Percentiles rank a stretch among this genome's conserved stretches.
These are phyloP conservation scores for Plantago rigida DNA, from an alignment of 305 asterid species.

Conservation along the genomic window DNA sequence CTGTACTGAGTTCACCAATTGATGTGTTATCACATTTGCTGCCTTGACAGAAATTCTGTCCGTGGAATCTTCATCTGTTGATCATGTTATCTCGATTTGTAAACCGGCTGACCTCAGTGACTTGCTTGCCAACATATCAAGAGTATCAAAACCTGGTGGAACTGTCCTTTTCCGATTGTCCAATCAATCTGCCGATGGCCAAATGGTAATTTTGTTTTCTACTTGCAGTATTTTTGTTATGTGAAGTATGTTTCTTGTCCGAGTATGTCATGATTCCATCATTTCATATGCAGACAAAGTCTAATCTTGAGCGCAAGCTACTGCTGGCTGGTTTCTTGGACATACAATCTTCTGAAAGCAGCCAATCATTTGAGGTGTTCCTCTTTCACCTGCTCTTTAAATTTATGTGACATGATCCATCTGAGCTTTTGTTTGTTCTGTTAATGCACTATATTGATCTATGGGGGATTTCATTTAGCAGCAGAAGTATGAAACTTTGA, in stretches of 20 bases:
- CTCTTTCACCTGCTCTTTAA: too few relatives aligned
- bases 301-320: background rate
- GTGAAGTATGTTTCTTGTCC: too few relatives aligned
- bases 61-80: constrained; percentile 53
- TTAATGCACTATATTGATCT: too few relatives aligned
- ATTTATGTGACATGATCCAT: too few relatives aligned
- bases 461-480: constrained; percentile 16
- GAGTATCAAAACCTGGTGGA: constrained; percentile 70
- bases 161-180: constrained; percentile 36
- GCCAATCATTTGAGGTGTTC: constrained; percentile 31
- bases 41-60: constrained; percentile 3
- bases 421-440: too few relatives aligned
- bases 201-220: constrained; percentile 28
- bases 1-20: too few relatives aligned
- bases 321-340: constrained; percentile 74
- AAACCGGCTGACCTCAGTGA: constrained; percentile 47
- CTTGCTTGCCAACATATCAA: constrained; percentile 44
- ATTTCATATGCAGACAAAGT: too few relatives aligned
- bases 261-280: too few relatives aligned
- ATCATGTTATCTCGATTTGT: constrained; percentile 41
- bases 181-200: constrained; percentile 35
- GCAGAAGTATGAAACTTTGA: too few relatives aligned
- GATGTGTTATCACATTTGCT: too few relatives aligned
- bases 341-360: constrained; percentile 39
- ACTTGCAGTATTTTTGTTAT: too few relatives aligned